These are phyloP conservation scores for Cladorrhinum samala DNA, from an alignment of 495 filamentous ascomycete genomes.

Conservation along the genomic window DNA sequence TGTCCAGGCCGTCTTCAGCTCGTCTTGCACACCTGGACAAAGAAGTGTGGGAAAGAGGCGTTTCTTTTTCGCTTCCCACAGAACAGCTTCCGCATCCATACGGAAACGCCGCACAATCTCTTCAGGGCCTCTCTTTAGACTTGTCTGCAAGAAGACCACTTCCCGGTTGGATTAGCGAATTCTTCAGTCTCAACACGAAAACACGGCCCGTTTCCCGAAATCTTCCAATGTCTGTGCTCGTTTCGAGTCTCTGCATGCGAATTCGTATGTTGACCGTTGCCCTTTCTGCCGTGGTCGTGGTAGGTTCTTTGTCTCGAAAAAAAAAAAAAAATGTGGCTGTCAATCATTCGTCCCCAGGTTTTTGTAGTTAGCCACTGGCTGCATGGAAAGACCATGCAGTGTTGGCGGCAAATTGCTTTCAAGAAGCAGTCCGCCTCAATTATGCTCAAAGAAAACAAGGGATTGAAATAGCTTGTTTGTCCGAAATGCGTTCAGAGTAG, in stretches of 20 bases:
- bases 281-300: neutral
- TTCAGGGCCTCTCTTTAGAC: neutral
- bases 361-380: too few relatives aligned
- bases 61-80: neutral
- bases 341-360: too few relatives aligned
- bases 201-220: conserved; percentile 11
- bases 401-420: too few relatives aligned
- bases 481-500: neutral
- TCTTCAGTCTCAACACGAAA: neutral
- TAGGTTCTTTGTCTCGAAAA: neutral
- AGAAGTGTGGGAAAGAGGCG: neutral
- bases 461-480: too few relatives aligned
- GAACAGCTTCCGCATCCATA: conserved; percentile 18
- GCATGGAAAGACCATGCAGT: too few relatives aligned
- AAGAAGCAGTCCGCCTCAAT: too few relatives aligned
- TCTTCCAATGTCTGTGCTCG: conserved; percentile 6
- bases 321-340: too few relatives aligned
- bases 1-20: neutral
- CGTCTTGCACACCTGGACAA: neutral
- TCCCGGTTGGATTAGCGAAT: neutral
- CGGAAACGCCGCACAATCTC: conserved; percentile 1
- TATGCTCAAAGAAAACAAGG: too few relatives aligned
- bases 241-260: conserved; percentile 10
- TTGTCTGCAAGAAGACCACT: neutral
- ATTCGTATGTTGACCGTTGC: too few relatives aligned